Percentiles rank a stretch among this genome's conserved stretches.
Evolutionary conservation across 1,284 basidiomycete genomes (phyloP).

Genomic region (Trichosporon coremiiforme): DNA sequence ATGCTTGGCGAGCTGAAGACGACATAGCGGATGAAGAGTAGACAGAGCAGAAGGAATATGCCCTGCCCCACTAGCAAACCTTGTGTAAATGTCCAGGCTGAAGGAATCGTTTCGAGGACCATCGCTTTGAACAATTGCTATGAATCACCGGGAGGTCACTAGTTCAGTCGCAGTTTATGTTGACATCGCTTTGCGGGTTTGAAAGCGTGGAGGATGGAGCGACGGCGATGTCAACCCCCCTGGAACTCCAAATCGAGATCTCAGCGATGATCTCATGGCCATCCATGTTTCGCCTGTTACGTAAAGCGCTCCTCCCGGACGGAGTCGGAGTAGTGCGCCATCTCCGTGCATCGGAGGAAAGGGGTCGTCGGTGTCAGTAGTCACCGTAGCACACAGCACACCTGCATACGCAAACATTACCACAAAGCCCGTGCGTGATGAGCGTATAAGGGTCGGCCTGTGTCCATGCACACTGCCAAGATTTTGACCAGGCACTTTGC

Average conservation of each 20-base stretch:
- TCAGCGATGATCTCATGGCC: slow-evolving; percentile 11
- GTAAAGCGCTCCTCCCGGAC: neutral
- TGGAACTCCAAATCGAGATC: neutral
- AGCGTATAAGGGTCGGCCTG: neutral
- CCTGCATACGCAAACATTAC: neutral
- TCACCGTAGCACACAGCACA: neutral
- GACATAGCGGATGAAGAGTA: slow-evolving; percentile 61
- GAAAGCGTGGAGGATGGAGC: neutral
- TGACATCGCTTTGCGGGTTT: slow-evolving; percentile 3
- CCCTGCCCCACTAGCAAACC: slow-evolving; percentile 62
- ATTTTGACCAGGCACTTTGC: neutral
- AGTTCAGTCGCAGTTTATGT: slow-evolving; percentile 5
- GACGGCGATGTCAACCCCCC: neutral
- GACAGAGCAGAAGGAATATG: slow-evolving; percentile 56
- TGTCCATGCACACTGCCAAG: neutral
- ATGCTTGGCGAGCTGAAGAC: slow-evolving; percentile 59
- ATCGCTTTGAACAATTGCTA: slow-evolving; percentile 3
- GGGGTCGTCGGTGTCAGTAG: neutral
- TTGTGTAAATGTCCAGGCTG: slow-evolving; percentile 60
- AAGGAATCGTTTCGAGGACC: neutral
- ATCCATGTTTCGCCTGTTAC: neutral
- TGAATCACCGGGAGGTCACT: neutral
- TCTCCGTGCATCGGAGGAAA: neutral
- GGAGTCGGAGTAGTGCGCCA: neutral
- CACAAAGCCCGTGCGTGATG: neutral